Evolutionary conservation across 2,329 filamentous ascomycete species (phyloP), one percentile per base, ranked within the genome.

Genomic region (Diplodia mutila): DNA sequence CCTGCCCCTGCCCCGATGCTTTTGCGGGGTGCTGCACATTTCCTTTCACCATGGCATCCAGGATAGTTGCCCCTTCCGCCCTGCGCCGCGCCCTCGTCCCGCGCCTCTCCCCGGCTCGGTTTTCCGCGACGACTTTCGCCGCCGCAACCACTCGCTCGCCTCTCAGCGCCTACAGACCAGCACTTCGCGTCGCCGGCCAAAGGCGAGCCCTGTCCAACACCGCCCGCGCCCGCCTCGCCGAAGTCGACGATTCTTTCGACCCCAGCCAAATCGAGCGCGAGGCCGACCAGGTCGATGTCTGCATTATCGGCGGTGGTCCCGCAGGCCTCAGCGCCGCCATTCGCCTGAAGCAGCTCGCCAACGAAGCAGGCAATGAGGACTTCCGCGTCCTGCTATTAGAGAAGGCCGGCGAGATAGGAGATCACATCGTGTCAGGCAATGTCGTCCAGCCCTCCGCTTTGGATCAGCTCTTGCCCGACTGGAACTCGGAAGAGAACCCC

Each of bases 221-320:
- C 32, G 69, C 73, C 61, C 74, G 75, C 65, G 63, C 73, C 61
- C 71, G 73, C 59, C 72, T 79, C 34, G 74, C 75, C 37, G 78
- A 81, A 18, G 77, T 75, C 2, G 78, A 81, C 53, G 79, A 81
- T 65, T 74, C 73, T 42, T 80, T 82, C 69, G 80, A 84, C 69
- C 80, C 81, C 23, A 73, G 75, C 37, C 79, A 84, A 66, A 84
- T 94, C 68, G 94, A 98, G 71, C 90, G 95, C 71, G 95, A 98
- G 79, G 91, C 89, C 65, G 95, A 99, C 75, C 84, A 95, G 81
- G 95, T 99, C 34, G 95, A 99, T 80, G 94, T 99, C 34, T 97
- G 93, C 80, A 98, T 99, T 75, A 89, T 99, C 65, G 95, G 95
- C 75, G 95, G 92, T 79, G 94, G 95, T n/a, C 95, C 95, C 65